Conservation (phyloP, 192 early-diverging fungal species). For the Coemansia guatemalensis region DNA sequence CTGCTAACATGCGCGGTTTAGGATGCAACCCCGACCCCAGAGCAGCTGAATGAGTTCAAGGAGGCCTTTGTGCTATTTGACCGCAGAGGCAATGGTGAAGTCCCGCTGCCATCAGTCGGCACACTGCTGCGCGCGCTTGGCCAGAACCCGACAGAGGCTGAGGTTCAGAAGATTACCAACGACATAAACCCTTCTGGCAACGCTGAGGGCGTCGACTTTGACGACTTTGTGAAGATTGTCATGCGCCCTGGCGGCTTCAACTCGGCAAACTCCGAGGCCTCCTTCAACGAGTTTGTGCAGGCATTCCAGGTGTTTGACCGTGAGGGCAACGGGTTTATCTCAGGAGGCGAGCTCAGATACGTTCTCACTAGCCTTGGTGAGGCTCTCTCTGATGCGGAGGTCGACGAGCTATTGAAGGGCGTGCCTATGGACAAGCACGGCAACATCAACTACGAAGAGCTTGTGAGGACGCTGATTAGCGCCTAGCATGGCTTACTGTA, state of each 20-base stretch:
- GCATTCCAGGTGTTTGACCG: constrained; percentile 90
- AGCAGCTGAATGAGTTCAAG: constrained; percentile 65
- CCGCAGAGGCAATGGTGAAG: constrained; percentile 69
- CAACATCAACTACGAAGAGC: constrained; percentile 78
- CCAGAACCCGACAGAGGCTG: constrained; percentile 76
- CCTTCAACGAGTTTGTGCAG: constrained; percentile 77
- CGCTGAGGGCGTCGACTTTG: constrained; percentile 60
- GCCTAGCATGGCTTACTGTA: constrained; percentile 12
- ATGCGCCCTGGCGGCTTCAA: constrained; percentile 70
- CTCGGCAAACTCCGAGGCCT: constrained; percentile 59
- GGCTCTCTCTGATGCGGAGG: constrained; percentile 72
- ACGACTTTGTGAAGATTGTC: constrained; percentile 68
- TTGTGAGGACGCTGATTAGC: constrained; percentile 49
- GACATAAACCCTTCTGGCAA: constrained; percentile 47
- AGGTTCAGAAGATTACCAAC: constrained; percentile 64
- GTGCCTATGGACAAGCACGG: constrained; percentile 74
- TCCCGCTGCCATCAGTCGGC: constrained; percentile 65
- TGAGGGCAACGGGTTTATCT: constrained; percentile 73
- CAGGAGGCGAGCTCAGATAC: constrained; percentile 75
- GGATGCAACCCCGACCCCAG: constrained; percentile 23
- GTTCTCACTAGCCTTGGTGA: constrained; percentile 83
- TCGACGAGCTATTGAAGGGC: constrained; percentile 78
- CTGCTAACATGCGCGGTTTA: not conserved
- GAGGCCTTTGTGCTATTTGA: constrained; percentile 81
- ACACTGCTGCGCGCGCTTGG: constrained; percentile 75